Conservation (phyloP, 1,284 basidiomycete species). For the Heterobasidion annosum region DNA sequence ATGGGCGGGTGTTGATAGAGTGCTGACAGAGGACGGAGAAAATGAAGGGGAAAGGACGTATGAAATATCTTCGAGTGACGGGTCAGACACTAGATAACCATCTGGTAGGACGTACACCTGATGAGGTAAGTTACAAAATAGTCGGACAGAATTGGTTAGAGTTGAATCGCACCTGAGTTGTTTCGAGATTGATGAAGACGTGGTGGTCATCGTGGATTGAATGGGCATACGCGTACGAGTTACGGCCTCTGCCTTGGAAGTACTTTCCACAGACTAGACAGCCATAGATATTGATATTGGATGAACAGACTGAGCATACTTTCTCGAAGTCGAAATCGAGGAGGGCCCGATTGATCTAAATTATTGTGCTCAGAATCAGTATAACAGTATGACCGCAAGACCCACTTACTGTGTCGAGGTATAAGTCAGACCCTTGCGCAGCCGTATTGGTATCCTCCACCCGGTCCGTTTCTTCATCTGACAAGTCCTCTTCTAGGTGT, state of each 20-base stretch:
- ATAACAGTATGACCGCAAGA: background rate
- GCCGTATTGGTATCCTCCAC: conserved; percentile 31
- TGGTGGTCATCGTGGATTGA: conserved; percentile 97
- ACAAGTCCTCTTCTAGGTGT: background rate
- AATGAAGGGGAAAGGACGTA: conserved; percentile 87
- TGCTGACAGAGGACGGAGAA: conserved; percentile 39
- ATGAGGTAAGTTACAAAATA: conserved; percentile 10
- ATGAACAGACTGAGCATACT: conserved; percentile 92
- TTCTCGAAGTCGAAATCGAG: conserved; percentile 99
- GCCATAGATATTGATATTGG: conserved; percentile 96
- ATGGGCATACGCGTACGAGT: conserved; percentile 93
- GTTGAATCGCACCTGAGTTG: conserved; percentile 64
- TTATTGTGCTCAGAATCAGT: background rate
- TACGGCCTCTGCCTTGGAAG: conserved; percentile 93
- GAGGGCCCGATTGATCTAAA: conserved; percentile 71
- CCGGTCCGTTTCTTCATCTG: conserved; percentile 26
- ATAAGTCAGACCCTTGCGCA: conserved; percentile 75
- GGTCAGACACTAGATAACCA: conserved; percentile 92
- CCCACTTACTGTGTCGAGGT: conserved; percentile 82
- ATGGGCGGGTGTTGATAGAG: conserved; percentile 49
- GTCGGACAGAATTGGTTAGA: conserved; percentile 1
- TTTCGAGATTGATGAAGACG: conserved; percentile 94
- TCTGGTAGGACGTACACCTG: conserved; percentile 98
- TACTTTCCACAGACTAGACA: conserved; percentile 99
- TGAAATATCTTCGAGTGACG: conserved; percentile 90